These are phyloP conservation scores for Talaromyces sp. DNA, from an alignment of 2,329 filamentous ascomycete genomes.

Conservation along the genomic window DNA sequence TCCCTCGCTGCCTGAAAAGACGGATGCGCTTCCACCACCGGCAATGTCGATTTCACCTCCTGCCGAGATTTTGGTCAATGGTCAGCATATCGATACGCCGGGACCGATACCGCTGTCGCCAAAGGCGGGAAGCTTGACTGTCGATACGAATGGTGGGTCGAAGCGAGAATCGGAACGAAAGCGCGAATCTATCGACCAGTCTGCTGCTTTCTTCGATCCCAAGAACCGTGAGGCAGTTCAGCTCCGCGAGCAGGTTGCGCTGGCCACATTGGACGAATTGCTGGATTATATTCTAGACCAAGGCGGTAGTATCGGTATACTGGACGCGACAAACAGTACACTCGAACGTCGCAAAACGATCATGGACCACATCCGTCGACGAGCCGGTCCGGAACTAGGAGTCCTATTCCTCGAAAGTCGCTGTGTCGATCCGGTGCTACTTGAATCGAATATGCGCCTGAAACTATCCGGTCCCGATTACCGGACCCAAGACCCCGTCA, in stretches of 20 bases:
- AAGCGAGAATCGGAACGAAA: slow-evolving; percentile 40
- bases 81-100: slow-evolving; percentile 32
- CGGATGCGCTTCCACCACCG: slow-evolving; percentile 38
- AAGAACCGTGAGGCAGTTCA: slow-evolving; percentile 77
- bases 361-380: slow-evolving; percentile 74
- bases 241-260: slow-evolving; percentile 84
- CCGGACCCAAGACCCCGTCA: slow-evolving; percentile 82
- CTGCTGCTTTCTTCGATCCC: slow-evolving; percentile 90
- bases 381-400: slow-evolving; percentile 79
- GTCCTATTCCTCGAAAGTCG: slow-evolving; percentile 95
- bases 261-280: slow-evolving; percentile 88
- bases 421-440: slow-evolving; percentile 76
- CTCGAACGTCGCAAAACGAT: slow-evolving; percentile 77
- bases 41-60: slow-evolving; percentile 34
- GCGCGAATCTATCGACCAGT: slow-evolving; percentile 71
- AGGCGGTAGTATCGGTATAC: slow-evolving; percentile 86
- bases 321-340: slow-evolving; percentile 97
- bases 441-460: slow-evolving; percentile 95
- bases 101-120: background rate
- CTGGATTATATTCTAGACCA: slow-evolving; percentile 80
- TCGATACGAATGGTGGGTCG: background rate
- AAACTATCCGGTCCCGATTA: slow-evolving; percentile 97
- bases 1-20: slow-evolving; percentile 25
- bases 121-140: slow-evolving; percentile 21
- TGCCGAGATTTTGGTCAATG: slow-evolving; percentile 59